Percentiles rank a stretch among this genome's conserved stretches.
These are phyloP conservation scores for Solanum microdontum DNA, from an alignment of 257 asterid genomes.

Conservation along the genomic window DNA sequence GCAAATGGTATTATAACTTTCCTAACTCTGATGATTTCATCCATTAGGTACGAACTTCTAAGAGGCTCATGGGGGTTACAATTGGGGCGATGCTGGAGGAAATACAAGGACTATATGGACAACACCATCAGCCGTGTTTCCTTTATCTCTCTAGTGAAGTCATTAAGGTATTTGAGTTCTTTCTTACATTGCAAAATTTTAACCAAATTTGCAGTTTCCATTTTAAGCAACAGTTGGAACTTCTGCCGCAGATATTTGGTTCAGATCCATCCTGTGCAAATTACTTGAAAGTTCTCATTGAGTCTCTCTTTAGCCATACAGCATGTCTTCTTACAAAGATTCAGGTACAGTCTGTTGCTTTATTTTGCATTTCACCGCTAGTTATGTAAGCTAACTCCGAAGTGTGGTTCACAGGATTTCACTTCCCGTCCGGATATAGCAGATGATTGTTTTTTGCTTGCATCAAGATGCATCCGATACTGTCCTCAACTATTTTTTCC, in stretches of 20 bases:
- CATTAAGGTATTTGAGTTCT: conserved; percentile 49
- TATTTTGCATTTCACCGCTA: not conserved
- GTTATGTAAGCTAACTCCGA: conserved; percentile 9
- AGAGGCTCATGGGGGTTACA: conserved; percentile 80
- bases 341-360: conserved; percentile 32
- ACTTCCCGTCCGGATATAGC: conserved; percentile 86
- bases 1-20: not conserved
- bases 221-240: conserved; percentile 9
- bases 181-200: not conserved
- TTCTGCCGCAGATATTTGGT: conserved; percentile 69
- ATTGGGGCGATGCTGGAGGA: conserved; percentile 91
- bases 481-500: conserved; percentile 87
- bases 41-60: conserved; percentile 80
- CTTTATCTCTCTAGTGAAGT: conserved; percentile 96
- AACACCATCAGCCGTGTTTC: conserved; percentile 87
- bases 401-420: conserved; percentile 41
- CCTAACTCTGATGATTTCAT: not conserved
- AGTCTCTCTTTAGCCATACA: conserved; percentile 83
- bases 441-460: conserved; percentile 94
- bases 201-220: not conserved
- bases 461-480: conserved; percentile 96
- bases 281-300: conserved; percentile 72
- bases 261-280: conserved; percentile 86
- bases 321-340: conserved; percentile 56
- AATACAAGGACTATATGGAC: conserved; percentile 74